phyloP scores from a whole-genome alignment of 768 basidiomycete genomes.

The Mrakia gelida region DNA sequence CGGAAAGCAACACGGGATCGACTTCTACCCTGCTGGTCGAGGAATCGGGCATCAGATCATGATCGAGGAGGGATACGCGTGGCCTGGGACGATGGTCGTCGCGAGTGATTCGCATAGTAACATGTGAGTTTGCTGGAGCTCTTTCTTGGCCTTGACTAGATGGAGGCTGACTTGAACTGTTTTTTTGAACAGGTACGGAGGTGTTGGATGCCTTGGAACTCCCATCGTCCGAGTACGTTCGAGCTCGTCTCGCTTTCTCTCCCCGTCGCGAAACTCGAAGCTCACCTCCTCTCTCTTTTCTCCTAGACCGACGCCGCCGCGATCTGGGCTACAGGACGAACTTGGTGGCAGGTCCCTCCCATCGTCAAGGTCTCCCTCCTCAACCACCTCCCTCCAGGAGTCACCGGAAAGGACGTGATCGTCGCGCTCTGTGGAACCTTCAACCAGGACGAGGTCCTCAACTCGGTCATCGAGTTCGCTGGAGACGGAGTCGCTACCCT shows the following conservation, averaged over 20 bases:
- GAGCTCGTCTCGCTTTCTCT: slow-evolving; percentile 27
- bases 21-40: slow-evolving; percentile 95
- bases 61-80: slow-evolving; percentile 97
- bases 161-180: neutral
- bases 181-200: slow-evolving; percentile 57
- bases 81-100: slow-evolving; percentile 90
- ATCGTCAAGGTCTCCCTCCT: slow-evolving; percentile 91
- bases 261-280: neutral
- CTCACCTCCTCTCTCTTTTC: neutral
- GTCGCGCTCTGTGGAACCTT: slow-evolving; percentile 93
- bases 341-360: slow-evolving; percentile 99
- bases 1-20: slow-evolving; percentile 74
- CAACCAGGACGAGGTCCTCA: slow-evolving; percentile 93
- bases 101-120: slow-evolving; percentile 96
- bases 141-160: neutral
- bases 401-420: slow-evolving; percentile 97
- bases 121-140: slow-evolving; percentile 56
- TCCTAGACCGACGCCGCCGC: slow-evolving; percentile 70
- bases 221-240: slow-evolving; percentile 78
- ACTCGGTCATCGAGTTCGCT: slow-evolving; percentile 92
- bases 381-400: slow-evolving; percentile 76
- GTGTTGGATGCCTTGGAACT: slow-evolving; percentile 93
- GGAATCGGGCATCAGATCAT: slow-evolving; percentile 98
- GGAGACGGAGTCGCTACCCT: slow-evolving; percentile 78
- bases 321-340: slow-evolving; percentile 95